These are phyloP conservation scores for Wallacemonas rigidus DNA, from an alignment of 208 protist genomes.

Conservation along the genomic window DNA sequence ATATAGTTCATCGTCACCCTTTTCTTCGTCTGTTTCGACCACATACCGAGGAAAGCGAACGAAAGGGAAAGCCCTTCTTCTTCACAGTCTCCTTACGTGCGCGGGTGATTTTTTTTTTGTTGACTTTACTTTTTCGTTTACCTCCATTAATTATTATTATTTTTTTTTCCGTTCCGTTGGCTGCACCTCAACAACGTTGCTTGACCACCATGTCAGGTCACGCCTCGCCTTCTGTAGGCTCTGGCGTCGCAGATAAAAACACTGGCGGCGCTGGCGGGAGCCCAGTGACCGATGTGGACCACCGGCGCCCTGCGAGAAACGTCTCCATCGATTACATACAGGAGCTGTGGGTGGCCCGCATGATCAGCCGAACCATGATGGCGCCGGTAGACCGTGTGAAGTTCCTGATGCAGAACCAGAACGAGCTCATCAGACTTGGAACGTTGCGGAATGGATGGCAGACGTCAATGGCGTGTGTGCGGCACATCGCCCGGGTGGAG, in stretches of 20 bases:
- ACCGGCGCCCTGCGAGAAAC: constrained; percentile 11
- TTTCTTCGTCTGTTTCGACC: constrained; percentile 16
- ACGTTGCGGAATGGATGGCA: constrained; percentile 48
- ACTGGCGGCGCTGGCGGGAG: background rate
- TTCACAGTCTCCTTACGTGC: background rate
- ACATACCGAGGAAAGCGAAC: constrained; percentile 16
- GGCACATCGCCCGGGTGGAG: constrained; percentile 57
- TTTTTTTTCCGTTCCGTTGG: constrained; percentile 9
- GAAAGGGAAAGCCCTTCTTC: constrained; percentile 4
- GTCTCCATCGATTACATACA: constrained; percentile 68
- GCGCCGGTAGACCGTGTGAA: constrained; percentile 86
- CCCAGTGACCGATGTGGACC: constrained; percentile 12
- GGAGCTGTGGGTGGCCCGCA: constrained; percentile 48
- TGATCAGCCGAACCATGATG: constrained; percentile 51
- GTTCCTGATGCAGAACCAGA: constrained; percentile 79
- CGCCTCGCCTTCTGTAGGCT: background rate
- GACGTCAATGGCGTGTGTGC: constrained; percentile 54
- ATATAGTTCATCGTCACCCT: background rate
- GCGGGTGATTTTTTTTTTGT: background rate
- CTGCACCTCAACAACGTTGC: background rate
- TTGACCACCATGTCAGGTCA: background rate
- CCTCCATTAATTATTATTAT: constrained; percentile 15
- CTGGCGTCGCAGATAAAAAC: background rate
- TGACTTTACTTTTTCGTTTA: background rate
- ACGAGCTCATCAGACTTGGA: constrained; percentile 64